phyloP scores from a whole-genome alignment of 164 flowering plant genomes.

The Nymphaea colorata region DNA sequence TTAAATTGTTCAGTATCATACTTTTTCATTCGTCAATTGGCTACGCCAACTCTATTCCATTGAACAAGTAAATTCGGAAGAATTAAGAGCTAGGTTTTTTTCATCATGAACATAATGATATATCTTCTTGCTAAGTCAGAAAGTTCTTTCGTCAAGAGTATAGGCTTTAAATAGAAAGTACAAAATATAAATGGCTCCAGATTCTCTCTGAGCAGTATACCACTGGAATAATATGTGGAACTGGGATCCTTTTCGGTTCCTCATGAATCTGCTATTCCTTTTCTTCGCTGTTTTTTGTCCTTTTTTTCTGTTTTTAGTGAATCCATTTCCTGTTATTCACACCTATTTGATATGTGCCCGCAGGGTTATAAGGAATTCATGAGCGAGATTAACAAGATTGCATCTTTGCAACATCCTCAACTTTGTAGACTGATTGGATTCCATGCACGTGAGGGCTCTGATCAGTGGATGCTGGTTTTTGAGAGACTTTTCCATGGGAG shows the following conservation, averaged over 20 bases:
- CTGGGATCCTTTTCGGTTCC: not conserved
- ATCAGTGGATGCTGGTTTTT: constrained; percentile 66
- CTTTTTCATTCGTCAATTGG: too few relatives aligned
- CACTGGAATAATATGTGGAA: not conserved
- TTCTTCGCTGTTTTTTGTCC: too few relatives aligned
- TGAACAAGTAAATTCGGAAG: too few relatives aligned
- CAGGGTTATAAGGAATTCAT: constrained; percentile 68
- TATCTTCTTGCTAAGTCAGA: too few relatives aligned
- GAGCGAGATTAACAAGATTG: constrained; percentile 59
- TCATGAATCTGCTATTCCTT: not conserved
- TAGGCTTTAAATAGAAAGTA: too few relatives aligned
- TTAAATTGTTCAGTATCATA: too few relatives aligned
- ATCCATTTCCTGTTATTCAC: not conserved
- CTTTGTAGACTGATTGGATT: constrained; percentile 87
- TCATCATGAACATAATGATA: too few relatives aligned
- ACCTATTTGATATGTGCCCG: not conserved
- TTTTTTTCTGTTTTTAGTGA: not conserved
- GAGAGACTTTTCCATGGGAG: constrained; percentile 95
- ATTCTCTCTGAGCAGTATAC: too few relatives aligned
- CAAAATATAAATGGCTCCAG: too few relatives aligned
- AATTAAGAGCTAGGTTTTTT: too few relatives aligned
- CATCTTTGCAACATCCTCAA: constrained; percentile 79
- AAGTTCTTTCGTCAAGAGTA: too few relatives aligned
- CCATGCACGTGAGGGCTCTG: constrained; percentile 91
- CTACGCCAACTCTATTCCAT: too few relatives aligned